Percentiles rank a stretch among this genome's conserved stretches.
phyloP scores from a whole-genome alignment of 495 filamentous ascomycete genomes.

The Staphylotrichum tortipilum region DNA sequence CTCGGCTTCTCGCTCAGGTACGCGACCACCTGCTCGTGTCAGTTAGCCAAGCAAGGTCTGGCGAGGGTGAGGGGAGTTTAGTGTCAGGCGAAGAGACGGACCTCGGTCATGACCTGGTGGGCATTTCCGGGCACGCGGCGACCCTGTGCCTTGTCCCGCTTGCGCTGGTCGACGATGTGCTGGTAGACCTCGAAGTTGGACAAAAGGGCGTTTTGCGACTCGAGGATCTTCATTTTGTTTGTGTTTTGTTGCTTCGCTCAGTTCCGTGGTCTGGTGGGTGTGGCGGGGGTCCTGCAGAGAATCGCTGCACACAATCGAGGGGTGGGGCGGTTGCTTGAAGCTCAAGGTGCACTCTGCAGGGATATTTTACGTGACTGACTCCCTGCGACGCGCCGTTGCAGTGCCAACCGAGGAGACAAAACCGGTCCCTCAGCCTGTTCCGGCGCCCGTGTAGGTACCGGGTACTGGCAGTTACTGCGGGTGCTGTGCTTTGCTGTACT shows the following conservation, averaged over 20 bases:
- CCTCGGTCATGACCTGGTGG: constrained; percentile 21
- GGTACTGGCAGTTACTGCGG: too few species aligned
- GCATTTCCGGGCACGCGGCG: constrained; percentile 35
- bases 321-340: too few species aligned
- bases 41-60: neutral
- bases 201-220: constrained; percentile 37
- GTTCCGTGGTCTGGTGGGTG: neutral
- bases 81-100: neutral
- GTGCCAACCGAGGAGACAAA: too few species aligned
- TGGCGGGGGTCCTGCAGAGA: neutral
- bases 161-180: constrained; percentile 34
- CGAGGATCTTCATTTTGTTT: constrained; percentile 40
- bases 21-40: constrained; percentile 23
- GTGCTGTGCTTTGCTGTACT: too few species aligned
- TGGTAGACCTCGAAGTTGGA: constrained; percentile 44
- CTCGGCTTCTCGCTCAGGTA: constrained; percentile 33
- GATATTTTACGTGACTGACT: too few species aligned
- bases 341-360: too few species aligned
- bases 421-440: too few species aligned
- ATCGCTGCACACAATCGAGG: too few species aligned
- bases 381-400: too few species aligned
- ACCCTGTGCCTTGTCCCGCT: constrained; percentile 29
- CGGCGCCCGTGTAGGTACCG: too few species aligned
- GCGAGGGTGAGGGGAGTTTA: too few species aligned
- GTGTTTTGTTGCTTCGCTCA: neutral